Percentiles rank a stretch among this genome's conserved stretches.
Evolutionary conservation across 139 green algal genomes (phyloP).

Genomic region (Picochlorum costavermella): DNA sequence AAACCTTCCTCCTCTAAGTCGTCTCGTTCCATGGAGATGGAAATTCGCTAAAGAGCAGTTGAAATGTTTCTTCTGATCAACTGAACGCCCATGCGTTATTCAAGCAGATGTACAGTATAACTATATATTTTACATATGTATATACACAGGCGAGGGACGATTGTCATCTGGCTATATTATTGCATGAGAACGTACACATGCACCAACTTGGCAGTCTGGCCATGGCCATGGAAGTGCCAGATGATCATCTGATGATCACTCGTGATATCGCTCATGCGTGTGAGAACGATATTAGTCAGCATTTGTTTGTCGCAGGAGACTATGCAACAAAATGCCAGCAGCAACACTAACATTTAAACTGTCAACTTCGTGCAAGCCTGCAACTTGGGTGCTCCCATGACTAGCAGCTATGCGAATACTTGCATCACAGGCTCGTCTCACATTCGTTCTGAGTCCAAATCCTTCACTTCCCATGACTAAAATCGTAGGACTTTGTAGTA

Average conservation of each 20-base stretch:
- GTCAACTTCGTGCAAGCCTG: conserved; percentile 45
- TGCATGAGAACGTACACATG: too few relatives aligned
- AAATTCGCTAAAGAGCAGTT: background rate
- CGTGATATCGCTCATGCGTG: too few relatives aligned
- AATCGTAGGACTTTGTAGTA: conserved; percentile 52
- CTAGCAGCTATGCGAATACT: conserved; percentile 12
- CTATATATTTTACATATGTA: too few relatives aligned
- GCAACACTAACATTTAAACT: conserved; percentile 91
- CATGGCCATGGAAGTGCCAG: too few relatives aligned
- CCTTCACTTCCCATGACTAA: conserved; percentile 90
- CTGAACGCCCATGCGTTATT: too few relatives aligned
- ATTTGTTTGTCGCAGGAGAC: conserved; percentile 4
- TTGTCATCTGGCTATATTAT: too few relatives aligned
- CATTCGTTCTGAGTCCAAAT: conserved; percentile 60
- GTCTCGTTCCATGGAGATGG: background rate
- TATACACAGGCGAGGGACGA: too few relatives aligned
- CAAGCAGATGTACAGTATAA: too few relatives aligned
- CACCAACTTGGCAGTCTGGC: too few relatives aligned
- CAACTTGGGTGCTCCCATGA: background rate
- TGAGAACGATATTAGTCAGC: too few relatives aligned
- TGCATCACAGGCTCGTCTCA: conserved; percentile 48
- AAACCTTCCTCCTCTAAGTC: conserved; percentile 8
- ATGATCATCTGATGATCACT: too few relatives aligned
- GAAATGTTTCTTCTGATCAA: too few relatives aligned
- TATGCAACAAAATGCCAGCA: conserved; percentile 81